Evolutionary conservation across 441 rosid species (phyloP).

Genomic region (Theobroma grandiflorum): DNA sequence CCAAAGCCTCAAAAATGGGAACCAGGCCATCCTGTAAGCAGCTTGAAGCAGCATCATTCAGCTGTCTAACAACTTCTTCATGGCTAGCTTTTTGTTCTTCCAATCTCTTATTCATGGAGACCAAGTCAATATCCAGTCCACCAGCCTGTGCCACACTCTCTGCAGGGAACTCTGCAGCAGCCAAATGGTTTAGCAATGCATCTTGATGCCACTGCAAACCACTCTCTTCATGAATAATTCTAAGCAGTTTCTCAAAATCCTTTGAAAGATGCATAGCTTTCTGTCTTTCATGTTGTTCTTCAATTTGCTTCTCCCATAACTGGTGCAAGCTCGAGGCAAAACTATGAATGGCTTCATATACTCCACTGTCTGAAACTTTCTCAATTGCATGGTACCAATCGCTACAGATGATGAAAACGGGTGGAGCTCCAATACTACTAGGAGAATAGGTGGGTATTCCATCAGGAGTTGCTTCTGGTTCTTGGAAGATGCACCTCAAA

Average conservation of each 20-base stretch:
- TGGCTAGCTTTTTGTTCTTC: slow-evolving; percentile 38
- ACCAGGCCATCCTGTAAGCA: slow-evolving; percentile 36
- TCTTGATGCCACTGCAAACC: neutral
- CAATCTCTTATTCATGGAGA: slow-evolving; percentile 34
- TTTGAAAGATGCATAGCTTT: slow-evolving; percentile 21
- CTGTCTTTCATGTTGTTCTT: slow-evolving; percentile 36
- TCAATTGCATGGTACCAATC: slow-evolving; percentile 49
- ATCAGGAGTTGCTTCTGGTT: slow-evolving; percentile 34
- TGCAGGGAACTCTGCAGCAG: neutral
- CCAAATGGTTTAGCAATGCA: neutral
- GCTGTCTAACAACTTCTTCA: slow-evolving; percentile 31
- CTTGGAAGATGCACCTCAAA: slow-evolving; percentile 39
- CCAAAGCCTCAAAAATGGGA: slow-evolving; percentile 42
- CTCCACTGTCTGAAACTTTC: slow-evolving; percentile 42
- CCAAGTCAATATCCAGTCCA: slow-evolving; percentile 6
- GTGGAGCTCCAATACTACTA: slow-evolving; percentile 43
- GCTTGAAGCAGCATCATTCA: slow-evolving; percentile 40
- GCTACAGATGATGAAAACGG: slow-evolving; percentile 43
- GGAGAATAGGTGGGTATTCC: slow-evolving; percentile 36
- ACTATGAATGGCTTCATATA: slow-evolving; percentile 41
- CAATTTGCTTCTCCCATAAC: slow-evolving; percentile 45
- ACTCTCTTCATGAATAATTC: neutral
- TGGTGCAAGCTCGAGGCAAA: slow-evolving; percentile 39
- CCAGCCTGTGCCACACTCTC: neutral
- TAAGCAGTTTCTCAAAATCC: slow-evolving; percentile 14